Base-by-base conservation (phyloP, 2,329 filamentous ascomycete genomes). In the Penicillium sp. region DNA sequence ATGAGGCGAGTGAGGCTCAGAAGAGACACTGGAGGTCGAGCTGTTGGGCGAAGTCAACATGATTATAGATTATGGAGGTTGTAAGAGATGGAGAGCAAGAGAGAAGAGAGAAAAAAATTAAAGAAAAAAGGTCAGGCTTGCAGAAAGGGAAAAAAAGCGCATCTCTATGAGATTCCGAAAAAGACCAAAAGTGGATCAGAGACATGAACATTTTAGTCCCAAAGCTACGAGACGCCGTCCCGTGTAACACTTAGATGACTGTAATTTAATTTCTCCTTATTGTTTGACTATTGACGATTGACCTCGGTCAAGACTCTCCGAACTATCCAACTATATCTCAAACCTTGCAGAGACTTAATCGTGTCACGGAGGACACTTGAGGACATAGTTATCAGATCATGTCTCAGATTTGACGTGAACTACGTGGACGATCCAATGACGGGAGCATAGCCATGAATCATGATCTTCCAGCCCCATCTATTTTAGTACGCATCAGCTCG, bases 31-130 rank as follows among this genome's bases (percentile, higher is more conserved):
- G 27, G 67, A 67, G 36, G 66, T 67, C 43, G 65, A 66, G 43
- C 63, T 67, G 48, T 65, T 65, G 29, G 66, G 65, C 27, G 65
- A 63, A 42, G 54, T 61, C 49, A 66, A 63, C 66, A 69, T 69
- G 42, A 29, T 31, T 36, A 10, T 21, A 44, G 45, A n/a, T 11
- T 24, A 44, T 34, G 29, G 29, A 16, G 36, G 18, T 31, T 27
- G 43, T 34, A 38, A 43, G 43, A 18, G 43, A 43, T 32, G 34
- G 43, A 22, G 39, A 27, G 50, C 24, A 47, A 32, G 13, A 46
- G 21, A 47, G 31, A 38, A 54, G 29, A 43, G 18, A 43, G 7
- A 42, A 18, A 11, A 22, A 5, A 22, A 42, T 42, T 50, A 38
- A 27, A 49, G 46, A 39, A 31, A 29, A 54, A 31, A 27, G 8